Base-by-base conservation (phyloP, 73 alveolate genomes). In the Blepharisma stoltei region DNA sequence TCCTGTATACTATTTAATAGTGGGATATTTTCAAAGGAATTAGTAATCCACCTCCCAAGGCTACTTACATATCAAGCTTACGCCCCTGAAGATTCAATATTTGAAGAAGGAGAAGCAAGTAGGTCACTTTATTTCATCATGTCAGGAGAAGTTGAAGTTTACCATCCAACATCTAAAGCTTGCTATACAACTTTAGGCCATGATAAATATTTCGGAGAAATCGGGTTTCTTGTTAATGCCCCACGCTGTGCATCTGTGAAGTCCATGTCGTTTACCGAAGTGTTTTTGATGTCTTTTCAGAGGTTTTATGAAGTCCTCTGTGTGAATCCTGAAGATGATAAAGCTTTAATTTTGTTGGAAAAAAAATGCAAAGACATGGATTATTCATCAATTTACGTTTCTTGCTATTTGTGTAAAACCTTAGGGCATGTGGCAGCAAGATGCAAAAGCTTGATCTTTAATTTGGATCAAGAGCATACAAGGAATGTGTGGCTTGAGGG, bases 251-350 rank as follows among this genome's bases (percentile, higher is more conserved):
- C 65, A 14, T 50, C 65, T 1, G 65, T 50, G 65, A 50, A 50
- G 4, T 86, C 89, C 3, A 81, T 83, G 47, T 83, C 80, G 27
- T 86, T 86, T 67, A 81, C 87, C 32, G 93, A 86, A 2, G 78
- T 86, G 8, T 54, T 81, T 45, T 6, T 49, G 7, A 50, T 86
- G 7, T 66, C 75, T 6, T 41, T 55, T 20, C 84, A 75, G 21
- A 48, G 14, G 23, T 85, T 85, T 70, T 46, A 70, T 5, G 85
- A 55, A 11, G 41, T 84, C n/a, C 84, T 83, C n/a, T 80, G 70
- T 14, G 70, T 54, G 44, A 54, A 27, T 44, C 85, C 81, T 21
- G 81, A 85, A 8, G 82, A 67, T 7, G 45, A 55, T 21, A 46
- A 7, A 73, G 49, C 48, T 25, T 32, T n/a, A n/a, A 75, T 43